phyloP scores from a whole-genome alignment of 2,329 filamentous ascomycete genomes.

The Neofusicoccum cordaticola region DNA sequence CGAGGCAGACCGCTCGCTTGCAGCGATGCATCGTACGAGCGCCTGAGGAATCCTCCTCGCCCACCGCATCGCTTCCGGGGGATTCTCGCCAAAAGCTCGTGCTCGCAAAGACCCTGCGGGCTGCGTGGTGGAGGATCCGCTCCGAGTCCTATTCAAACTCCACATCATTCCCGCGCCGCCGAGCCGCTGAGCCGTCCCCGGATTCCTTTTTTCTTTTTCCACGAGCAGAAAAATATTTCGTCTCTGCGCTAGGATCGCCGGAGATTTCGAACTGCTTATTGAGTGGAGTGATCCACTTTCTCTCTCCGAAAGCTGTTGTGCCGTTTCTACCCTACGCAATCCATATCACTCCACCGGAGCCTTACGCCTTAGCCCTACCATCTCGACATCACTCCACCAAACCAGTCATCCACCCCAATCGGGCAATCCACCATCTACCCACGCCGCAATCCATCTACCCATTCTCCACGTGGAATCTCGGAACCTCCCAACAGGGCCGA shows the following conservation, averaged over 20 bases:
- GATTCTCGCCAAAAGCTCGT: background rate
- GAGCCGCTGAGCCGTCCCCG: too few species aligned
- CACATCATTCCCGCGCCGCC: background rate
- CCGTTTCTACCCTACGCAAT: background rate
- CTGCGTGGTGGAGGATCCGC: background rate
- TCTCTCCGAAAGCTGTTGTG: background rate
- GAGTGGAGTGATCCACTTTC: background rate
- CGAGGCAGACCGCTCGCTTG: background rate
- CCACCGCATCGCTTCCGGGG: background rate
- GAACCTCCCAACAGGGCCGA: too few species aligned
- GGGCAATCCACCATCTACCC: background rate
- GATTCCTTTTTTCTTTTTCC: too few species aligned
- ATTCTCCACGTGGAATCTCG: background rate
- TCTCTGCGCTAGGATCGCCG: background rate
- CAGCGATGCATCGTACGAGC: constrained; percentile 2
- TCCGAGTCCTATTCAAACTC: background rate
- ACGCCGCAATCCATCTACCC: background rate
- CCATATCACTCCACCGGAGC: constrained; percentile 10
- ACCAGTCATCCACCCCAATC: background rate
- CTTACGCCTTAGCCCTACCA: background rate
- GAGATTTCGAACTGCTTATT: background rate
- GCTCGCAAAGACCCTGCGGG: background rate
- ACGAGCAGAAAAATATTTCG: too few species aligned
- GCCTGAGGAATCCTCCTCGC: background rate
- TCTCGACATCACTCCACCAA: background rate